These are phyloP conservation scores for Ascochyta pisi DNA, from an alignment of 2,329 filamentous ascomycete genomes.

Conservation along the genomic window DNA sequence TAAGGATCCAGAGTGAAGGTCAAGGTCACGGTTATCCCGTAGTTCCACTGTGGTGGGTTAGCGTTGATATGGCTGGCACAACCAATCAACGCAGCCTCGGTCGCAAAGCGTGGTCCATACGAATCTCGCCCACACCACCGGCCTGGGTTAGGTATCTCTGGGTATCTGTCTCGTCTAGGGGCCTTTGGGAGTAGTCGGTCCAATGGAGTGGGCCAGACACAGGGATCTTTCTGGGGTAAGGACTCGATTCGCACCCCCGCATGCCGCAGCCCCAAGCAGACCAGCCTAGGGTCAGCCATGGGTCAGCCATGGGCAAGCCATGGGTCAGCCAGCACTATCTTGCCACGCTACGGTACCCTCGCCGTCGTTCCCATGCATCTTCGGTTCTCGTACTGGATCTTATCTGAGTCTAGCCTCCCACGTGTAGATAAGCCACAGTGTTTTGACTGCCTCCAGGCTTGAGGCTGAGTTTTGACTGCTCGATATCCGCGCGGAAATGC, in stretches of 20 bases:
- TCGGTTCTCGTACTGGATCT: constrained; percentile 3
- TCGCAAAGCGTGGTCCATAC: neutral
- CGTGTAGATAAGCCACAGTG: constrained; percentile 5
- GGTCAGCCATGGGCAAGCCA: neutral
- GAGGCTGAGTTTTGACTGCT: constrained; percentile 1
- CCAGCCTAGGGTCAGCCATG: neutral
- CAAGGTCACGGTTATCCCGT: constrained; percentile 8
- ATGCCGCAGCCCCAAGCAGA: neutral
- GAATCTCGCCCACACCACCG: constrained; percentile 4
- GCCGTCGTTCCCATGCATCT: neutral
- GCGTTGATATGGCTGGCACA: neutral
- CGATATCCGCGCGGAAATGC: neutral
- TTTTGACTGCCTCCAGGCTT: neutral
- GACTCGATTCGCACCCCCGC: constrained; percentile 8
- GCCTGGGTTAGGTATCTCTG: neutral
- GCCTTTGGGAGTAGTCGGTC: neutral
- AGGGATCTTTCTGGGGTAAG: constrained; percentile 11
- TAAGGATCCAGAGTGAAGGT: constrained; percentile 11
- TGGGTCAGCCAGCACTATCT: too few relatives aligned
- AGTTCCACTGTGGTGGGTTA: constrained; percentile 1
- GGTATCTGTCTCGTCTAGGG: neutral
- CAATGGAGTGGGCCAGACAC: constrained; percentile 3
- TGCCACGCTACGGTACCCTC: constrained; percentile 9
- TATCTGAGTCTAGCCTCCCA: constrained; percentile 4
- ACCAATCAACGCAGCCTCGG: neutral